Evolutionary conservation across 768 basidiomycete genomes (phyloP), one percentile per base, ranked within the genome.

Genomic region (Dictyophora rubrovolvata): DNA sequence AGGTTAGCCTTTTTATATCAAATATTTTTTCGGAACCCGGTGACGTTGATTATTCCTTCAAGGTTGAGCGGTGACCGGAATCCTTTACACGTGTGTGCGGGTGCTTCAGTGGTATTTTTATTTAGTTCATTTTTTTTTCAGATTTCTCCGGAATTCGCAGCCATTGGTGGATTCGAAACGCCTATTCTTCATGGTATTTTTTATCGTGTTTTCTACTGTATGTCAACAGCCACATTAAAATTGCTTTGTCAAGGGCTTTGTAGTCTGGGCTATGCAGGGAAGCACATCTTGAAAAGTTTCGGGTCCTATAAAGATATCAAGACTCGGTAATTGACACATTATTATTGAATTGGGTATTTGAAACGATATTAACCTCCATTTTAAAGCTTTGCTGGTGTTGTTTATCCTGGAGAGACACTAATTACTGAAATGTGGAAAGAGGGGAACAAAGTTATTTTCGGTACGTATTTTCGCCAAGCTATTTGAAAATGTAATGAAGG

Each of bases 361-460:
- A 50, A 14, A 22, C 47, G 17, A 34, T 63, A 49, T 35, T 50
- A 23, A n/a, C 5, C 16, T 54, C 18, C 57, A 22, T 62, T 21
- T 21, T 23, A n/a, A 62, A 88, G 88, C 35, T 95, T 98, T 71
- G 83, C 87, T 0, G 93, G 92, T 2, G 84, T 91, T 1, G 92
- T 98, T 21, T 94, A 87, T 69, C 96, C 95, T 1, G 95, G 94
- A 0, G 93, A 98, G 72, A 98, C 95, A 1, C 79, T 98, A 55
- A 76, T 93, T 14, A 99, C 95, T 0, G 85, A 91, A 69, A 97
- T 98, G 95, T 99, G 96, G 96, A 96, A 93, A 70, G 93, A 96
- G 65, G 89, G 86, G 1, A 71, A 79, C 61, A 96, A 85, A 72
- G 85, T 98, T 56, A 84, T 97, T 53, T 99, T 99, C 71, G 75